A percentile compares a stretch with the other conserved stretches of the same genome.
Conservation (phyloP, 2,329 filamentous ascomycete species). For the Davidsoniella eucalypti region DNA sequence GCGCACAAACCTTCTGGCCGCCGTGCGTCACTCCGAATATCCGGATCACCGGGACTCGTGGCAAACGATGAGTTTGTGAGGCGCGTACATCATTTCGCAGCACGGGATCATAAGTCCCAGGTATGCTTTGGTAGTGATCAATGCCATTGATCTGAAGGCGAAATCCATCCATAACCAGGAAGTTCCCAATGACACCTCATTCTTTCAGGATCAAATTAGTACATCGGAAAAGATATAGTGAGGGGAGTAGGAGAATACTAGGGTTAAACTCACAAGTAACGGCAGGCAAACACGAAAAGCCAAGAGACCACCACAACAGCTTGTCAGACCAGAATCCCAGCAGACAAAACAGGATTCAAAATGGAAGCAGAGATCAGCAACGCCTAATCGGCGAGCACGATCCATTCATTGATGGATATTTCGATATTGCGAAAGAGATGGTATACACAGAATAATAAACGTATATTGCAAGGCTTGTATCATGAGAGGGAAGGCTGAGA, state of each 20-base stretch:
- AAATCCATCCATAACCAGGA: constrained; percentile 32
- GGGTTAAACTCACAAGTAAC: too few species aligned
- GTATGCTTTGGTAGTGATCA: constrained; percentile 76
- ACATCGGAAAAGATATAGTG: not conserved
- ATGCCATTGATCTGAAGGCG: constrained; percentile 87
- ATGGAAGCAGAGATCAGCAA: too few species aligned
- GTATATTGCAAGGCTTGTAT: too few species aligned
- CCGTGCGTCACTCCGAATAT: constrained; percentile 88
- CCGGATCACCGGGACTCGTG: constrained; percentile 70
- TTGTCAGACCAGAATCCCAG: too few species aligned
- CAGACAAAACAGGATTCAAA: too few species aligned
- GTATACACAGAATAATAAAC: too few species aligned
- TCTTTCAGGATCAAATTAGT: not conserved
- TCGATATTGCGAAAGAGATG: too few species aligned
- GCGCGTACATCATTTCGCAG: constrained; percentile 48
- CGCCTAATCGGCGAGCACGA: too few species aligned
- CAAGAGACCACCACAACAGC: too few species aligned
- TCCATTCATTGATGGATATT: too few species aligned
- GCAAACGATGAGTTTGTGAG: constrained; percentile 43
- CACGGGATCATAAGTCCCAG: constrained; percentile 65
- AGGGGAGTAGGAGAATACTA: not conserved
- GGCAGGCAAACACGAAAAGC: too few species aligned
- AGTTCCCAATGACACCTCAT: not conserved
- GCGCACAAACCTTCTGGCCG: constrained; percentile 88
- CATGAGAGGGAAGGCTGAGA: too few species aligned